Conservation (phyloP, 768 basidiomycete species). For the Mycena crocata region DNA sequence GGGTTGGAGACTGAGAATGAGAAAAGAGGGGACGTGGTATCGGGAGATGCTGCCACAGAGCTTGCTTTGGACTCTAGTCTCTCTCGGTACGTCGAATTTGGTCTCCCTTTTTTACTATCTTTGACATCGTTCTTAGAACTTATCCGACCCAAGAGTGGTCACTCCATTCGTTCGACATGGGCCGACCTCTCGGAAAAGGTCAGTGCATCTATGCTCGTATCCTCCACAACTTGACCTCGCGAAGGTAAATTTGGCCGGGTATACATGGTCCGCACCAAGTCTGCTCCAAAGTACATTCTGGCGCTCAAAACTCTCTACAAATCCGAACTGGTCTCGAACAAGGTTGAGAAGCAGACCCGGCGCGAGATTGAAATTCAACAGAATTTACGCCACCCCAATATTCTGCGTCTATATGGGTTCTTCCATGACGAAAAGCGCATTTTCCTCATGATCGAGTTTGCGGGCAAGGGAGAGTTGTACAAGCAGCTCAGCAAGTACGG, state of each 20-base stretch:
- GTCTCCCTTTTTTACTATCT: not conserved
- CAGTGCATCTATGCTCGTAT: not conserved
- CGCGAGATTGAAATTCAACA: conserved; percentile 99
- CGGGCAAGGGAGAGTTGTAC: conserved; percentile 96
- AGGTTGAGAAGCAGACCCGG: conserved; percentile 96
- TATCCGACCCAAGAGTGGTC: conserved; percentile 88
- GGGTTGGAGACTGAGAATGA: conserved; percentile 93
- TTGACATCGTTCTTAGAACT: conserved; percentile 52
- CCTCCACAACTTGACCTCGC: not conserved
- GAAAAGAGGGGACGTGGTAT: conserved; percentile 78
- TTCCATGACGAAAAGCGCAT: conserved; percentile 99
- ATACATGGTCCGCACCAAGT: conserved; percentile 96
- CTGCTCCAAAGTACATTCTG: conserved; percentile 89
- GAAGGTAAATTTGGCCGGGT: conserved; percentile 97
- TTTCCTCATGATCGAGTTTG: conserved; percentile 98
- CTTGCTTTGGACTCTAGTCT: conserved; percentile 88
- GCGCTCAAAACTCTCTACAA: conserved; percentile 98
- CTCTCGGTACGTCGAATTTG: conserved; percentile 62
- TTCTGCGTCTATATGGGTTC: conserved; percentile 94
- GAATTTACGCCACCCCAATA: conserved; percentile 94
- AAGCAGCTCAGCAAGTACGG: conserved; percentile 91
- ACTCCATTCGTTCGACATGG: conserved; percentile 91
- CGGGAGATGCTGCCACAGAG: conserved; percentile 82
- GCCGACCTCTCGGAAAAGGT: conserved; percentile 91
- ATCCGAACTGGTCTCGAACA: conserved; percentile 90